Conservation (phyloP, 2,329 filamentous ascomycete species). For the Fusarium torulosum region DNA sequence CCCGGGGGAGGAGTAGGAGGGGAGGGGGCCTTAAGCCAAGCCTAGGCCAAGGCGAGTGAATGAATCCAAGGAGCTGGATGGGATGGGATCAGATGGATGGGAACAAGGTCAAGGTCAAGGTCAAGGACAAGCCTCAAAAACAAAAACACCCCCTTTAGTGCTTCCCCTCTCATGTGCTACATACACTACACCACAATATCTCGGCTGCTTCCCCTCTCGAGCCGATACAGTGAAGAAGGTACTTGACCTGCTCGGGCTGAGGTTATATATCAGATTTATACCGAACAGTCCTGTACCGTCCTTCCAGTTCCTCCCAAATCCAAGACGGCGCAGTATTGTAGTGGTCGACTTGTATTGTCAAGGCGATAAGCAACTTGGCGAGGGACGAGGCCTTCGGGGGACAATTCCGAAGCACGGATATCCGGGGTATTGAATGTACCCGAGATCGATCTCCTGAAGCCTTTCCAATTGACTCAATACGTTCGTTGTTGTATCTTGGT, state of each 20-base stretch:
- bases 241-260: background rate
- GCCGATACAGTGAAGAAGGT: slow-evolving; percentile 10
- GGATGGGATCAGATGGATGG: slow-evolving; percentile 33
- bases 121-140: slow-evolving; percentile 38
- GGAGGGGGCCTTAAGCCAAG: slow-evolving; percentile 26
- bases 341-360: slow-evolving; percentile 17
- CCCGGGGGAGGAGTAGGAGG: slow-evolving; percentile 11
- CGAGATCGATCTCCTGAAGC: background rate
- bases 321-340: slow-evolving; percentile 1
- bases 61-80: slow-evolving; percentile 36
- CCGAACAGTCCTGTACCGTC: slow-evolving; percentile 1
- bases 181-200: slow-evolving; percentile 25
- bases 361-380: slow-evolving; percentile 6
- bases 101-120: slow-evolving; percentile 34
- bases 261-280: slow-evolving; percentile 3
- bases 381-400: slow-evolving; percentile 24
- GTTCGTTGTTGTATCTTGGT: background rate
- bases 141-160: slow-evolving; percentile 40
- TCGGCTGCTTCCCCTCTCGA: slow-evolving; percentile 38
- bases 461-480: background rate
- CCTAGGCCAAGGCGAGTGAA: slow-evolving; percentile 22
- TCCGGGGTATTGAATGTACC: background rate
- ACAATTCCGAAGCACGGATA: slow-evolving; percentile 21
- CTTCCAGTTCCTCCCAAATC: slow-evolving; percentile 4
- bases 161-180: slow-evolving; percentile 43